phyloP scores from a whole-genome alignment of 768 basidiomycete species.

The Trichaptum fuscoviolaceum region DNA sequence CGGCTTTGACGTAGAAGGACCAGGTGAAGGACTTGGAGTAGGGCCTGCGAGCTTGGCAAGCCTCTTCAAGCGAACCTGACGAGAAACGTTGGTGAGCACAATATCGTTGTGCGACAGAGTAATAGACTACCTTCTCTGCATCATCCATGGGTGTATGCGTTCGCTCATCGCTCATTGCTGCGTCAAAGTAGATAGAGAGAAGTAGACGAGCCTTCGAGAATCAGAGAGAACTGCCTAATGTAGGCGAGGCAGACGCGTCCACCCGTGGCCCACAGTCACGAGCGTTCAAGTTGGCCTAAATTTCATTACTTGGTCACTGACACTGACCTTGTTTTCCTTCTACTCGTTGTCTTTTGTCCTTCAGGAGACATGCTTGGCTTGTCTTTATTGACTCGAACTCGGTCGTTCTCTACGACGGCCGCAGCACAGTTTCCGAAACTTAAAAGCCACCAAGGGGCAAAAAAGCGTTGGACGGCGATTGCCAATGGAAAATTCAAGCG shows the following conservation, averaged over 20 bases:
- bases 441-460: constrained; percentile 75
- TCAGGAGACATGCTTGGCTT: not conserved
- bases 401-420: constrained; percentile 58
- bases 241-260: not conserved
- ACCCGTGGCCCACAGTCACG: not conserved
- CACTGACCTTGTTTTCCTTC: not conserved
- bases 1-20: constrained; percentile 21
- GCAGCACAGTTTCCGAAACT: constrained; percentile 62
- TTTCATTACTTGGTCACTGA: not conserved
- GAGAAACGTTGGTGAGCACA: constrained; percentile 4
- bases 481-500: constrained; percentile 72
- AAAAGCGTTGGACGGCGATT: constrained; percentile 74
- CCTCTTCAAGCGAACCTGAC: constrained; percentile 86
- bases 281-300: no score
- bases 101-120: not conserved
- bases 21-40: constrained; percentile 25
- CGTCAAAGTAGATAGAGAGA: not conserved
- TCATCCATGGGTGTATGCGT: constrained; percentile 53
- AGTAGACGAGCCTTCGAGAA: not conserved
- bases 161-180: not conserved
- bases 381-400: not conserved
- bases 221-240: not conserved
- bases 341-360: not conserved
- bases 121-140: constrained; percentile 67
- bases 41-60: constrained; percentile 65